Percentiles rank a stretch among this genome's conserved stretches.
Evolutionary conservation across 129 eudicot species (phyloP).

Genomic region (Pseudognaphalium luteoalbum): DNA sequence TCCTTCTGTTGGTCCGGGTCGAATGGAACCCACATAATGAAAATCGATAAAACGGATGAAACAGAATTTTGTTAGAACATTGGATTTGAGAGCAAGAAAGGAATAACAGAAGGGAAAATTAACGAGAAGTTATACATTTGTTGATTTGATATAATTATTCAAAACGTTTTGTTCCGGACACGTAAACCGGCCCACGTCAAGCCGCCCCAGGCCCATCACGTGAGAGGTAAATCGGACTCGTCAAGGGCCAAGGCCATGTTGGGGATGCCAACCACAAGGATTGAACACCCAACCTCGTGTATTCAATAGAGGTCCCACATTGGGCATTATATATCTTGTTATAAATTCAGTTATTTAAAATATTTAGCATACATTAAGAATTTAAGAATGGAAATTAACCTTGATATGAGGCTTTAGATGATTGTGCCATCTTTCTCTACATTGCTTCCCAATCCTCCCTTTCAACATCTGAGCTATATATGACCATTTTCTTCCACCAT

Average conservation of each 20-base stretch:
- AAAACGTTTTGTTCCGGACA: too few relatives aligned
- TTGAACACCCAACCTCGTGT: too few relatives aligned
- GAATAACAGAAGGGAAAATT: neutral
- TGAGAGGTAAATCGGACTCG: too few relatives aligned
- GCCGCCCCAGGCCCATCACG: too few relatives aligned
- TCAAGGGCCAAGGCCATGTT: too few relatives aligned
- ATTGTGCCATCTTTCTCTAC: conserved; percentile 87
- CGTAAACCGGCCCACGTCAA: too few relatives aligned
- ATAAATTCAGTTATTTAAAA: too few relatives aligned
- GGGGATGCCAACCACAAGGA: too few relatives aligned
- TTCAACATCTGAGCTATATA: conserved; percentile 58
- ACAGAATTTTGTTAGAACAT: neutral
- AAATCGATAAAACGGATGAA: neutral
- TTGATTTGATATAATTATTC: too few relatives aligned
- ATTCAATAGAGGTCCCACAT: too few relatives aligned
- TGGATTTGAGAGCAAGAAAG: neutral
- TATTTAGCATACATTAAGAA: neutral
- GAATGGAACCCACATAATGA: neutral
- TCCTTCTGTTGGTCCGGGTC: conserved; percentile 31
- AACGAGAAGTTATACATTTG: too few relatives aligned
- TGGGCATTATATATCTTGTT: too few relatives aligned
- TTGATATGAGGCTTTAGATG: conserved; percentile 77
- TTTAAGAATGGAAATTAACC: conserved; percentile 28
- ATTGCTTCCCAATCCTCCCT: conserved; percentile 80
- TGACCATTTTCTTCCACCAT: conserved; percentile 71